A percentile compares a stretch with the other conserved stretches of the same genome.
Evolutionary conservation across 1,284 basidiomycete species (phyloP).

Genomic region (Irpex lacteus): DNA sequence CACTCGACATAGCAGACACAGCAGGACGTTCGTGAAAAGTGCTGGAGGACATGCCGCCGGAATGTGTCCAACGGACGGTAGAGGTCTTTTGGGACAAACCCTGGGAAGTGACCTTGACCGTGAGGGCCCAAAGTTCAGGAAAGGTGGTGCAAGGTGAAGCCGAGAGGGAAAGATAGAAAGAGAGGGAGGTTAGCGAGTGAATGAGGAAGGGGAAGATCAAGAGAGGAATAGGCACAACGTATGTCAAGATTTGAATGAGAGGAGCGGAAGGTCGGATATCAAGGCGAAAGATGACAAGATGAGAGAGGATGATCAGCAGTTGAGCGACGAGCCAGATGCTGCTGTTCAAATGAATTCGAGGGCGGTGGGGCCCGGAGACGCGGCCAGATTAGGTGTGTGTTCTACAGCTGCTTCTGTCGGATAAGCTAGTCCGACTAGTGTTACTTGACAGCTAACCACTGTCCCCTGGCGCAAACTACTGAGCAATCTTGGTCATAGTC

Average conservation of each 20-base stretch:
- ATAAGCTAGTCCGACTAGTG: no score
- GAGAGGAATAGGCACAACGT: not conserved
- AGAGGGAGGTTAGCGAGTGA: not conserved
- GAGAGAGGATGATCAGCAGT: no score
- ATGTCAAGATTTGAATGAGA: not conserved
- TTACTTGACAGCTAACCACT: no score
- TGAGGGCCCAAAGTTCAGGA: not conserved
- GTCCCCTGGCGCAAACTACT: no score
- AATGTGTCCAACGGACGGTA: not conserved
- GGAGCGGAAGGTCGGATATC: not conserved
- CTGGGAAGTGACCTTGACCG: not conserved
- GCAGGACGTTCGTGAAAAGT: not conserved
- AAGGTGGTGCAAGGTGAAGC: not conserved
- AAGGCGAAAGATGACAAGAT: not conserved
- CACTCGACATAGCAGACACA: not conserved
- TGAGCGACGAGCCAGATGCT: no score
- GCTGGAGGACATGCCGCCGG: slow-evolving; percentile 1
- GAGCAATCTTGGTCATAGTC: no score
- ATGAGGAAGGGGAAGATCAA: not conserved
- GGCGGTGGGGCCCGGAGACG: no score
- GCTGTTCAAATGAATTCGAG: no score
- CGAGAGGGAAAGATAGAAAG: not conserved
- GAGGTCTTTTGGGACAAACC: slow-evolving; percentile 2
- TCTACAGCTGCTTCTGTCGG: no score
- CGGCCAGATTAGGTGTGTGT: no score